A percentile compares a stretch with the other conserved stretches of the same genome.
Conservation (phyloP, 2,329 filamentous ascomycete species). For the Hymenoscyphus fraxineus region DNA sequence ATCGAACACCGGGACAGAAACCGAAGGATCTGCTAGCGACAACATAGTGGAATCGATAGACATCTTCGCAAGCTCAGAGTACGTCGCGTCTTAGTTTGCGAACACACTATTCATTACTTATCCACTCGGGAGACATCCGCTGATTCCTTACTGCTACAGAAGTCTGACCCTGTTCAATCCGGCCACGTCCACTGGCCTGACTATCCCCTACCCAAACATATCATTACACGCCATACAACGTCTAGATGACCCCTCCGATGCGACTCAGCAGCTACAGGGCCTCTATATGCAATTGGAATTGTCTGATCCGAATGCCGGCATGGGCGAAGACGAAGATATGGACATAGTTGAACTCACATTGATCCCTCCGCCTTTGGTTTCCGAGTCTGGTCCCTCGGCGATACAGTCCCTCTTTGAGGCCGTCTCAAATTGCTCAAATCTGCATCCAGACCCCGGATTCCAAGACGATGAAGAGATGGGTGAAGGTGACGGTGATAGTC, state of each 20-base stretch:
- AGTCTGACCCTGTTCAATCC: conserved; percentile 62
- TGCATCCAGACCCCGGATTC: conserved; percentile 65
- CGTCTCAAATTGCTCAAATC: conserved; percentile 69
- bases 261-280: conserved; percentile 39
- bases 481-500: conserved; percentile 45
- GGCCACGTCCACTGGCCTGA: conserved; percentile 54
- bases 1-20: conserved; percentile 33
- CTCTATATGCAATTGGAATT: conserved; percentile 69
- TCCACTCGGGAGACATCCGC: neutral
- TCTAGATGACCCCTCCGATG: conserved; percentile 37
- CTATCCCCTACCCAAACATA: conserved; percentile 71
- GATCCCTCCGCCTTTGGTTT: conserved; percentile 43
- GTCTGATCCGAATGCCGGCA: conserved; percentile 44
- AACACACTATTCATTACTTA: neutral
- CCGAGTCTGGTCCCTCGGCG: conserved; percentile 26
- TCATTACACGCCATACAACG: conserved; percentile 72
- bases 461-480: conserved; percentile 54
- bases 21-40: conserved; percentile 31
- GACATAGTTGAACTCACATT: conserved; percentile 66
- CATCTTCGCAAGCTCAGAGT: conserved; percentile 58
- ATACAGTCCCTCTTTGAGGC: conserved; percentile 52
- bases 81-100: conserved; percentile 23
- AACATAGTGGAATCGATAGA: conserved; percentile 41
- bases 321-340: conserved; percentile 54
- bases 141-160: conserved; percentile 34